Evolutionary conservation across 2,329 filamentous ascomycete species (phyloP), one percentile per base, ranked within the genome.

Genomic region (Blastomyces emzantsi): DNA sequence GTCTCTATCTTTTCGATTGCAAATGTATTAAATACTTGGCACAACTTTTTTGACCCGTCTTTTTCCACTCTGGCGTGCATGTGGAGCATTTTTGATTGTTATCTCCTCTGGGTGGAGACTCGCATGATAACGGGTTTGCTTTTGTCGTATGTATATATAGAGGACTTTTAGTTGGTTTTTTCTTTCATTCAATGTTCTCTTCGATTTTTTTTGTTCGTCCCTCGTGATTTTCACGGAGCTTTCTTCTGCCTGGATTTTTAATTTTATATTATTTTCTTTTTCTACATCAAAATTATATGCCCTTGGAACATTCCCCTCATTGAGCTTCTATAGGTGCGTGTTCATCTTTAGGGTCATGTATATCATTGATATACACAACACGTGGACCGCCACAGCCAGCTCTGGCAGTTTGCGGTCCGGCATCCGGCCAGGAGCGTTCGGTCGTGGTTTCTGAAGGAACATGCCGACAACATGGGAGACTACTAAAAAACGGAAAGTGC

Each of bases 11-110:
- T 60, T 33, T 25, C 17, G 4, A 22, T 60, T 36, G 28, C n/a
- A 49, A 39, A 39, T 54, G 60, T 61, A 61, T 61, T 61, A 61
- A 52, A 43, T 43, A 55, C 30, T 43, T 55, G 22, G 33, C n/a
- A 41, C 33, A 28, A 15, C 67, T 66, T 68, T 71, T 69, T 68
- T 67, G 64, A 60, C 67, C 68, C 67, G 67, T 67, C 67, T 74
- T 70, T 77, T 76, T 73, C 77, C 75, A 75, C 76, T 77, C 76
- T 71, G 76, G 76, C 76, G 76, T 76, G 69, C 67, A 67, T 70
- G 69, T 71, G 71, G 74, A 70, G 75, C 75, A 77, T 77, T 74
- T 71, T 72, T 75, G 71, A 57, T 51, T 54, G 39, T 25, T 51
- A n/a, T 60, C 55, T 59, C 43, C 47, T 63, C 56, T n/a, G 71